A percentile compares a stretch with the other conserved stretches of the same genome.
phyloP scores from a whole-genome alignment of 2,329 filamentous ascomycete genomes.

The Whalleya microplaca region DNA sequence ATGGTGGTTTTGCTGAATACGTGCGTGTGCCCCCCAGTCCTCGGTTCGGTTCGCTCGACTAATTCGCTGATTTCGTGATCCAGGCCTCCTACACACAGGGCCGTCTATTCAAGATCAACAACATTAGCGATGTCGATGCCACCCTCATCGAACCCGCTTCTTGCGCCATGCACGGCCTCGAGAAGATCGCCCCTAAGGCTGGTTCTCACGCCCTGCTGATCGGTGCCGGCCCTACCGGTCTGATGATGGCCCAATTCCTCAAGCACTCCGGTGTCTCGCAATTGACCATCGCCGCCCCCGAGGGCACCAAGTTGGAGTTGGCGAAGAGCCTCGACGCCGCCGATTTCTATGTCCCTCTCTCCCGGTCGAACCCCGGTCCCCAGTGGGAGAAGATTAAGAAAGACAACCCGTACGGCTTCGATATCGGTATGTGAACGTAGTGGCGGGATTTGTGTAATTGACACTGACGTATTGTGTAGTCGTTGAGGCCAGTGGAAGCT shows the following conservation, averaged over 20 bases:
- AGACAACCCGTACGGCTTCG: constrained; percentile 73
- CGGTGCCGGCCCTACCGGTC: constrained; percentile 68
- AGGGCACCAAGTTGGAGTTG: constrained; percentile 72
- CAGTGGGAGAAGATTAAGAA: constrained; percentile 66
- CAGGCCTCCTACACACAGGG: constrained; percentile 52
- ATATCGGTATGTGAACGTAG: constrained; percentile 53
- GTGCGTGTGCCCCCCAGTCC: constrained; percentile 41
- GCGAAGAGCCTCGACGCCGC: constrained; percentile 61
- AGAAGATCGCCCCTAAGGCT: constrained; percentile 69
- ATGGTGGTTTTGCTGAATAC: constrained; percentile 76
- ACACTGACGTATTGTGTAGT: constrained; percentile 42
- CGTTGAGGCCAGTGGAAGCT: constrained; percentile 70
- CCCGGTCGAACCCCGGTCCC: constrained; percentile 55
- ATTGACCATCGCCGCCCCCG: constrained; percentile 70
- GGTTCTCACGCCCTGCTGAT: constrained; percentile 69
- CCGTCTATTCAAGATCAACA: constrained; percentile 67
- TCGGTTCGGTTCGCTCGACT: constrained; percentile 44
- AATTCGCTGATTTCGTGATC: not conserved
- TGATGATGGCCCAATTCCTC: constrained; percentile 48
- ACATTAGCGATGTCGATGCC: constrained; percentile 69
- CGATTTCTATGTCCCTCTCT: constrained; percentile 58
- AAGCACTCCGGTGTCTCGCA: constrained; percentile 68
- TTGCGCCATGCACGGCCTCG: constrained; percentile 71
- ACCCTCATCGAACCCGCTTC: constrained; percentile 72
- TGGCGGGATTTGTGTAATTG: not conserved